A percentile compares a stretch with the other conserved stretches of the same genome.
These are phyloP conservation scores for Cytidiella melzeri DNA, from an alignment of 768 basidiomycete species.

Conservation along the genomic window DNA sequence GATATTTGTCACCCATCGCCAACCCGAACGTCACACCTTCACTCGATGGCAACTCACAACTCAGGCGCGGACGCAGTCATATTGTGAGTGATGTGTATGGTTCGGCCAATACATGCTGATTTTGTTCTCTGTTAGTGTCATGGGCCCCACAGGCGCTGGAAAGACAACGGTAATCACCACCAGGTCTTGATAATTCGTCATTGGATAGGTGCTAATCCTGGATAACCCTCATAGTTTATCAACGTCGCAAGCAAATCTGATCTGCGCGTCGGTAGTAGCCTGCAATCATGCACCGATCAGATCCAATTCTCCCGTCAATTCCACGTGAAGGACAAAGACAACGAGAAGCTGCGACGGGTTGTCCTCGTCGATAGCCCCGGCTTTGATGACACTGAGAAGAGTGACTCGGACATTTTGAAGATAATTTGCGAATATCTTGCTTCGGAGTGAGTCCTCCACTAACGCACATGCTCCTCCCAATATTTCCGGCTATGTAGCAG, in stretches of 20 bases:
- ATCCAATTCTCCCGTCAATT: slow-evolving; percentile 7
- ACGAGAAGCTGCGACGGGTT: slow-evolving; percentile 17
- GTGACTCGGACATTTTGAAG: slow-evolving; percentile 11
- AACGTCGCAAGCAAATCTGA: slow-evolving; percentile 1
- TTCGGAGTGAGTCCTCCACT: slow-evolving; percentile 5
- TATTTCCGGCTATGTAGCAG: neutral
- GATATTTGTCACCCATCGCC: no score
- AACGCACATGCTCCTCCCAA: neutral
- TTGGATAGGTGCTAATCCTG: neutral
- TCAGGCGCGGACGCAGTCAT: no score
- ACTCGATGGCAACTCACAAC: no score
- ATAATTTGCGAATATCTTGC: slow-evolving; percentile 14
- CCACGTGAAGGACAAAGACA: slow-evolving; percentile 11
- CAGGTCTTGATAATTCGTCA: no score
- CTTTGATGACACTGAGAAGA: slow-evolving; percentile 39
- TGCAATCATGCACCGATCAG: neutral
- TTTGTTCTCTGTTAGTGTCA: slow-evolving; percentile 19
- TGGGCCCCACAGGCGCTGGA: slow-evolving; percentile 19
- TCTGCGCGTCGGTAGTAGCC: slow-evolving; percentile 8
- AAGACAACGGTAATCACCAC: slow-evolving; percentile 19
- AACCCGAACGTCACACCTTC: no score
- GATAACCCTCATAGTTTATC: slow-evolving; percentile 15
- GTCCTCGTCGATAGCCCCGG: slow-evolving; percentile 54
- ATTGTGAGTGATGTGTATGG: no score
- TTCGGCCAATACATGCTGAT: no score